phyloP scores from a whole-genome alignment of 495 filamentous ascomycete species.

The Penicillium turbatum region DNA sequence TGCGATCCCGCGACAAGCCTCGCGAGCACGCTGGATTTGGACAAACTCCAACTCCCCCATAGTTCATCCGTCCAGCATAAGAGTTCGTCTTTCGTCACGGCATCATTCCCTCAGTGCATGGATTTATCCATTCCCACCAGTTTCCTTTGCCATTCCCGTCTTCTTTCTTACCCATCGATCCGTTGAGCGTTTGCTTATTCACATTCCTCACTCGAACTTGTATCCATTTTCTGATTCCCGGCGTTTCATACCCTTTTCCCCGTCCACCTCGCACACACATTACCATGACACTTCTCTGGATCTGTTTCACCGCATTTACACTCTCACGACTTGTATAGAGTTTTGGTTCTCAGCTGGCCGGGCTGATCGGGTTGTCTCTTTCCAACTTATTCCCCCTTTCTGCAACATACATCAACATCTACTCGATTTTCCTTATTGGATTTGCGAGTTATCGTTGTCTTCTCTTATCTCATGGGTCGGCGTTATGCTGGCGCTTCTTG shows the following conservation, averaged over 20 bases:
- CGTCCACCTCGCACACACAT: slow-evolving; percentile 8
- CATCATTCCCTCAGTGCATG: neutral
- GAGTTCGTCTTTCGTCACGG: neutral
- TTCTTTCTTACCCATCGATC: slow-evolving; percentile 1
- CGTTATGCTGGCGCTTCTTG: slow-evolving; percentile 20
- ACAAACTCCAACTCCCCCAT: slow-evolving; percentile 45
- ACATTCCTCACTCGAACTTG: slow-evolving; percentile 4
- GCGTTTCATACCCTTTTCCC: slow-evolving; percentile 12
- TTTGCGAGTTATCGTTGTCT: slow-evolving; percentile 5
- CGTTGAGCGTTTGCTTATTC: slow-evolving; percentile 15
- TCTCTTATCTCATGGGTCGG: slow-evolving; percentile 21
- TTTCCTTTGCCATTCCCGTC: neutral
- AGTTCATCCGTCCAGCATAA: slow-evolving; percentile 3
- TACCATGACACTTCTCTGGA: neutral
- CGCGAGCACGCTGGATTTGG: slow-evolving; percentile 28
- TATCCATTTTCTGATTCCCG: slow-evolving; percentile 16
- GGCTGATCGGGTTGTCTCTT: slow-evolving; percentile 16
- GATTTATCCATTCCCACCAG: neutral
- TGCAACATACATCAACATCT: slow-evolving; percentile 26
- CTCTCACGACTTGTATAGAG: slow-evolving; percentile 28
- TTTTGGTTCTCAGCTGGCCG: slow-evolving; percentile 18
- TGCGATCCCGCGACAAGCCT: slow-evolving; percentile 35
- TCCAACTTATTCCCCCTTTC: slow-evolving; percentile 18
- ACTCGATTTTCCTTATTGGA: slow-evolving; percentile 4
- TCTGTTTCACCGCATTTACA: slow-evolving; percentile 23